phyloP scores from a whole-genome alignment of 2,329 filamentous ascomycete genomes.

The Penicillium corylophilum region DNA sequence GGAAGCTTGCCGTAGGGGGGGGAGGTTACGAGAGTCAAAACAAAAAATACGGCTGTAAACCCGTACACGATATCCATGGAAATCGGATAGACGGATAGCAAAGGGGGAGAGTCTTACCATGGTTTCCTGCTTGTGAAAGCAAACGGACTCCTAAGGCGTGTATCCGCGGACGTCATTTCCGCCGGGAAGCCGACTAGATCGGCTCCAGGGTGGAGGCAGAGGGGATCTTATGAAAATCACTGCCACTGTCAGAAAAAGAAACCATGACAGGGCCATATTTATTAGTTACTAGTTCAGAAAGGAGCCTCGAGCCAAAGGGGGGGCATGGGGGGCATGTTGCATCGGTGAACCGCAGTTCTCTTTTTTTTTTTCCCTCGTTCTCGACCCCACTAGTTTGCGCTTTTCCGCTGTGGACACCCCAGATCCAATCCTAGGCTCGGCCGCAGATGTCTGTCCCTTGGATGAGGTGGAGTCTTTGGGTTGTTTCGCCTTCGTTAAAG shows the following conservation, averaged over 20 bases:
- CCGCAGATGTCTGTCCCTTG: conserved; percentile 10
- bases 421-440: conserved; percentile 16
- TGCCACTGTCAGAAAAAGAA: conserved; percentile 10
- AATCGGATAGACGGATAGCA: background rate
- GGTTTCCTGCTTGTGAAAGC: background rate
- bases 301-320: conserved; percentile 1
- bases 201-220: conserved; percentile 4
- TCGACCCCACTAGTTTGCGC: conserved; percentile 24
- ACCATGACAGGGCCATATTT: background rate
- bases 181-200: conserved; percentile 5
- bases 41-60: background rate
- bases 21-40: background rate
- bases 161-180: conserved; percentile 10
- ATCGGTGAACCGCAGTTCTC: conserved; percentile 9
- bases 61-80: background rate
- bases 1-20: background rate
- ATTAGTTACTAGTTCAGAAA: background rate
- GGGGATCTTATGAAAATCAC: conserved; percentile 7
- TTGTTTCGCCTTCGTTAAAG: background rate
- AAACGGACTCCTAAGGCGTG: background rate
- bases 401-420: conserved; percentile 20
- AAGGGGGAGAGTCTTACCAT: background rate
- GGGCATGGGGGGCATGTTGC: conserved; percentile 1
- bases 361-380: background rate
- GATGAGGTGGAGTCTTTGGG: background rate